Evolutionary conservation across 805 yeast genomes (phyloP).

Genomic region (Ogataea glucozyma): DNA sequence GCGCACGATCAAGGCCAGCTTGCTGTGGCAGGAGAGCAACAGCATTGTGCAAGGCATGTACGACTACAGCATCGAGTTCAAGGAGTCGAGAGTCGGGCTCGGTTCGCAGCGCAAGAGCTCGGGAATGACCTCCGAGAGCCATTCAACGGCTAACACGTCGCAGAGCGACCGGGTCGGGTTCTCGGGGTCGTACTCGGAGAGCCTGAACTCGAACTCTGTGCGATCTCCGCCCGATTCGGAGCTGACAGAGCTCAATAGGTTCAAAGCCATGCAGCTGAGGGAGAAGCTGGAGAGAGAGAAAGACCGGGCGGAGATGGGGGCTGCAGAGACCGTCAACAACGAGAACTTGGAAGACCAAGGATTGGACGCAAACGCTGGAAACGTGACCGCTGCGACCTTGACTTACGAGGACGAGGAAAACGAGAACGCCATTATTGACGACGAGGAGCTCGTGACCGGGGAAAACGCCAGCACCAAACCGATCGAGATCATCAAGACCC

Average conservation of each 20-base stretch:
- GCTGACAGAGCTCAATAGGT: constrained; percentile 1
- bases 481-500: constrained; percentile 21
- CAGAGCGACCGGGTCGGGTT: constrained; percentile 25
- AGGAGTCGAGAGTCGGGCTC: constrained; percentile 5
- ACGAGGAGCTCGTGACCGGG: constrained; percentile 17
- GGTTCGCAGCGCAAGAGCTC: constrained; percentile 17
- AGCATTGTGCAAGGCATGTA: constrained; percentile 20
- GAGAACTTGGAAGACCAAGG: neutral
- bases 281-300: constrained; percentile 1
- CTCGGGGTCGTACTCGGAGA: constrained; percentile 25
- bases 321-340: neutral
- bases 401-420: constrained; percentile 13
- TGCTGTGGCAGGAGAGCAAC: constrained; percentile 36
- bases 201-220: constrained; percentile 19
- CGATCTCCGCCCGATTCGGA: constrained; percentile 11
- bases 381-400: neutral
- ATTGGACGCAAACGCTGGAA: too few relatives aligned
- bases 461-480: constrained; percentile 14
- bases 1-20: constrained; percentile 54
- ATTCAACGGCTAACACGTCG: constrained; percentile 23
- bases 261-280: constrained; percentile 5
- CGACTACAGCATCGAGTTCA: constrained; percentile 8
- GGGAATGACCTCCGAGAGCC: constrained; percentile 21
- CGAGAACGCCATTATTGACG: constrained; percentile 30
- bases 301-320: neutral